Percentiles rank a stretch among this genome's conserved stretches.
Evolutionary conservation across 1,284 basidiomycete genomes (phyloP).

Genomic region (Rhodotorula glutinis): DNA sequence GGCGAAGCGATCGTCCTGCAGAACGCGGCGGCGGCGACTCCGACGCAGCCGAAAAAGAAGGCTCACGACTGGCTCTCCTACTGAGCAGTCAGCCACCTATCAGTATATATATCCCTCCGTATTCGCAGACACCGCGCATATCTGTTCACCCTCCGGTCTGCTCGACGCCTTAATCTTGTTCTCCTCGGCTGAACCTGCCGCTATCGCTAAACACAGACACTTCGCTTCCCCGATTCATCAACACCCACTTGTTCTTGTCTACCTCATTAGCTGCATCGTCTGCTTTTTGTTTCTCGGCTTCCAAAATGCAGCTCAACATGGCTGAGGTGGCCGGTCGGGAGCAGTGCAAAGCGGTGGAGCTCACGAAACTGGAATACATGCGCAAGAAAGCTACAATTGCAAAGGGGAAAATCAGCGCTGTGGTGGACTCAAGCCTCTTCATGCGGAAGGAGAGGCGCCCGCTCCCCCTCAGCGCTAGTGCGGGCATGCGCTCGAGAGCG

Average conservation of each 20-base stretch:
- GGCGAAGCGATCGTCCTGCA: slow-evolving; percentile 2
- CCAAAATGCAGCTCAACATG: no score
- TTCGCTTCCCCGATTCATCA: no score
- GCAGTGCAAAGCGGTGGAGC: no score
- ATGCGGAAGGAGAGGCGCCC: background rate
- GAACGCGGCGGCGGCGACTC: background rate
- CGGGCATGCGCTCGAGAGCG: background rate
- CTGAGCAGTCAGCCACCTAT: background rate
- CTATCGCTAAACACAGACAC: background rate
- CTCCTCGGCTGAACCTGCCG: no score
- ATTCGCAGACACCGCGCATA: background rate
- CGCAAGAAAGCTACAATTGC: background rate
- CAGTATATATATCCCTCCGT: background rate
- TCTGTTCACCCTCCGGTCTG: background rate
- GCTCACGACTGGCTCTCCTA: slow-evolving; percentile 22
- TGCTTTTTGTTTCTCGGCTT: no score
- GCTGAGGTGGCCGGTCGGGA: no score
- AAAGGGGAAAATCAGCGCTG: background rate
- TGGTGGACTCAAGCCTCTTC: no score
- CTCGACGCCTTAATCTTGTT: background rate
- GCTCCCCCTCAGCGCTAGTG: background rate
- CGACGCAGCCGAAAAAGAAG: slow-evolving; percentile 8
- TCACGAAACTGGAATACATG: no score
- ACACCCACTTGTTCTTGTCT: no score
- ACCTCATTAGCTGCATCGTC: no score